Base-by-base conservation (phyloP, 306 rosid genomes). In the Fragaria iinumae region DNA sequence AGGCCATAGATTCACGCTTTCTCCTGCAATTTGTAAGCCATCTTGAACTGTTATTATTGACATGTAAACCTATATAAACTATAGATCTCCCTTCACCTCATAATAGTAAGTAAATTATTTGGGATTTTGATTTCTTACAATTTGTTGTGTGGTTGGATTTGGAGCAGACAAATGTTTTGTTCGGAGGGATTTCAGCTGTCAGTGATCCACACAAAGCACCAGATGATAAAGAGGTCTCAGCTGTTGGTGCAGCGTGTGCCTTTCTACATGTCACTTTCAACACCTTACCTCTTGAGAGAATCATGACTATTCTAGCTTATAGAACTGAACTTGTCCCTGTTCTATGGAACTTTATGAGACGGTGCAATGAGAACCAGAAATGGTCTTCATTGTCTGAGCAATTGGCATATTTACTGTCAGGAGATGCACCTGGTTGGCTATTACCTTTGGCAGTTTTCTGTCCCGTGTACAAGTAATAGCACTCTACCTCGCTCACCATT, bases 381-480 rank as follows among this genome's bases (percentile, higher is more conserved):
- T 91, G 98, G 98, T 79, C 88, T 48, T 86, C 89, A 63, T 84
- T 94, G 88, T 88, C 96, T 77, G 94, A 86, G 83, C 82, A 82
- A 77, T 74, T 90, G 77, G 84, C 93, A 71, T 88, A 83, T 86
- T 89, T 91, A 65, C 41, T 82, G 69, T 84, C 96, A 10, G 97
- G 96, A 67, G 98, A 91, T 84, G 88, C 94, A 17, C 97, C 97
- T 84, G 98, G 98, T 79, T 94, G 97, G 98, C 87, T 94, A 59
- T 85, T 94, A 76, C 97, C 98, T 72, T 84, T 94, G 82, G 93
- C 94, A 72, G 98, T 94, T 70, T 94, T 94, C 83, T 91, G 98
- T 81, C 98, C 98, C 13, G 97, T 94, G 78, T 94, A 94, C 91
- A 94, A 91, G 98, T 94, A 90, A 84, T 84, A 71, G 49, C 64